Conservation (phyloP, 208 protist species). For the Lotmaria passim region DNA sequence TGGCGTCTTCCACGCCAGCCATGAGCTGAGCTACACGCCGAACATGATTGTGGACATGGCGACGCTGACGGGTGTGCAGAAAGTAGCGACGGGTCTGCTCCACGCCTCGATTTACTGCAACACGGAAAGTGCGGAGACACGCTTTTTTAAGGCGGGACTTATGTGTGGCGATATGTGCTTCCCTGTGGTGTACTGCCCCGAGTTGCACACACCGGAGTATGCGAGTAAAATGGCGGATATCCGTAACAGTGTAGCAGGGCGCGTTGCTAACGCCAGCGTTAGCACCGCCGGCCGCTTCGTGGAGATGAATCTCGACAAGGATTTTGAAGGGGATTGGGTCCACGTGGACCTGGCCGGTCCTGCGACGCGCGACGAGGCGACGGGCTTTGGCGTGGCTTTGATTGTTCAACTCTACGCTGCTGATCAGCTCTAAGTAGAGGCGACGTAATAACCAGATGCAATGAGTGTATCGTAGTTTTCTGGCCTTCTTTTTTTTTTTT, state of each 20-base stretch:
- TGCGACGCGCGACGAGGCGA: constrained; percentile 64
- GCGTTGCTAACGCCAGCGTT: constrained; percentile 75
- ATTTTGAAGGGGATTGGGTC: constrained; percentile 80
- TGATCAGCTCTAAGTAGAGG: constrained; percentile 33
- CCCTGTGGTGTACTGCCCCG: constrained; percentile 89
- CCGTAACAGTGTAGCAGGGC: constrained; percentile 74
- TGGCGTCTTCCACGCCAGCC: constrained; percentile 87
- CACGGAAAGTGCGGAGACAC: constrained; percentile 63
- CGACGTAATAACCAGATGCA: too few species aligned
- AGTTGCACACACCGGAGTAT: constrained; percentile 85
- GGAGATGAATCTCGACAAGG: constrained; percentile 52
- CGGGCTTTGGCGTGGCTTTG: constrained; percentile 80
- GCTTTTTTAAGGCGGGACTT: constrained; percentile 53
- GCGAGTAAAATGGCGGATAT: constrained; percentile 70
- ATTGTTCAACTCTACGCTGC: constrained; percentile 60
- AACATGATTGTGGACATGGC: constrained; percentile 90
- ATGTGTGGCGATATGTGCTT: constrained; percentile 83
- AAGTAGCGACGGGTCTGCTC: constrained; percentile 75
- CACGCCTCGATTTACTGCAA: constrained; percentile 88
- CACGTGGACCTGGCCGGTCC: constrained; percentile 88
- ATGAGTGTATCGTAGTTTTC: too few species aligned
- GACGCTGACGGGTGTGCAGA: constrained; percentile 89
- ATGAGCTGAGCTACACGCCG: constrained; percentile 78
- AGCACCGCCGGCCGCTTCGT: constrained; percentile 89
- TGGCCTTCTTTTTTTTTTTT: too few species aligned